Conservation (phyloP, 1,284 basidiomycete genomes). For the Melanopsichium pennsylvanicum region DNA sequence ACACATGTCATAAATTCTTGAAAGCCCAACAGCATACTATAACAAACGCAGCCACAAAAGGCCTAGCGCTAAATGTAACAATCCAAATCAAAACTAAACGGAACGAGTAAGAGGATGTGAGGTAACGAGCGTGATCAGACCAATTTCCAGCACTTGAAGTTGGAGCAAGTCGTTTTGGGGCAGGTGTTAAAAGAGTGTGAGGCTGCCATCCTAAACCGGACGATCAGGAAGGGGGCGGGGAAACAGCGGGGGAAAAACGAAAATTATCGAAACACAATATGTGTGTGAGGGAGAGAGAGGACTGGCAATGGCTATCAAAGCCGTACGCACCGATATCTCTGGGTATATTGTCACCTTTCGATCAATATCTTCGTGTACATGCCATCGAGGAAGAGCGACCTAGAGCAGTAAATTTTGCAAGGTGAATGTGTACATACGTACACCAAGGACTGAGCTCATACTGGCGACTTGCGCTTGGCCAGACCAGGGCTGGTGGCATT, state of each 20-base stretch:
- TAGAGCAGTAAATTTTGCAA: not conserved
- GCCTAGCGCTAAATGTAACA: conserved; percentile 5
- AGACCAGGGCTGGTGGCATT: conserved; percentile 25
- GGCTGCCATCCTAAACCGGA: not conserved
- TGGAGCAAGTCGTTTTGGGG: not conserved
- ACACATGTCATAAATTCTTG: no score
- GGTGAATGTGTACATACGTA: no score
- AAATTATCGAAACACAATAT: not conserved
- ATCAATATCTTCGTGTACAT: conserved; percentile 6
- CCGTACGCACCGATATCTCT: not conserved
- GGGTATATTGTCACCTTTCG: no score
- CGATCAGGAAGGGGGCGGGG: not conserved
- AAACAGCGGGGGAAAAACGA: not conserved
- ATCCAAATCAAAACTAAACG: not conserved
- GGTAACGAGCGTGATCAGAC: conserved; percentile 13
- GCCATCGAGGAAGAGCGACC: not conserved
- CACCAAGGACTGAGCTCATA: conserved; percentile 4
- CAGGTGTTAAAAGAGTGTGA: conserved; percentile 1
- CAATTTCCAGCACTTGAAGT: not conserved
- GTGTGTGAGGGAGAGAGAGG: not conserved
- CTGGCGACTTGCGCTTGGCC: conserved; percentile 40
- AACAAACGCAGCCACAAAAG: conserved; percentile 1
- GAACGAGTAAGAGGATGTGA: not conserved
- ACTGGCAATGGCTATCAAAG: conserved; percentile 6
- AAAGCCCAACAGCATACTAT: no score